Evolutionary conservation across 768 basidiomycete species (phyloP).

Genomic region (Suillus hirtellus): DNA sequence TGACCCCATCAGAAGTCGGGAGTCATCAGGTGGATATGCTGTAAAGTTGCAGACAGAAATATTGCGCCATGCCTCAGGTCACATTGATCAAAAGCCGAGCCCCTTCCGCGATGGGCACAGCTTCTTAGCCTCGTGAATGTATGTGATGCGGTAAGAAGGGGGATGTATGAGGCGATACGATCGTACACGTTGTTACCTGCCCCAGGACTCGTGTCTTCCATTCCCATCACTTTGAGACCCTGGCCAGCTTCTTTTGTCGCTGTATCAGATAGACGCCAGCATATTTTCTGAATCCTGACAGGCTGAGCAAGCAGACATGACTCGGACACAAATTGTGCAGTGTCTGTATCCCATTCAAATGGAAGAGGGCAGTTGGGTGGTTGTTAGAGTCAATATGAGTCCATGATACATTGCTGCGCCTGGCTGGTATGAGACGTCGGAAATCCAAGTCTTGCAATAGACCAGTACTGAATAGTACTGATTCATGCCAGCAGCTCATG

Average conservation of each 20-base stretch:
- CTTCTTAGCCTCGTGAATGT: not conserved
- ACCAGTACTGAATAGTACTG: no score
- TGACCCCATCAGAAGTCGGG: conserved; percentile 1
- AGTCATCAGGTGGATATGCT: not conserved
- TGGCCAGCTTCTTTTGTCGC: not conserved
- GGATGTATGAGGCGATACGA: not conserved
- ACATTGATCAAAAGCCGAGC: not conserved
- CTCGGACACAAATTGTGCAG: no score
- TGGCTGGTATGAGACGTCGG: not conserved
- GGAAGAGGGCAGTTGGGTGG: no score
- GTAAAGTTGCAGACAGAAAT: not conserved
- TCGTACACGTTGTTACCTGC: conserved; percentile 9
- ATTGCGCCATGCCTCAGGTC: not conserved
- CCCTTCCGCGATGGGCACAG: not conserved
- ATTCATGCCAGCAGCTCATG: no score
- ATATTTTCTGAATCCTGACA: not conserved
- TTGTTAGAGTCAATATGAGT: not conserved
- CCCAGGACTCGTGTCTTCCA: not conserved
- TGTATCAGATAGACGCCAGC: not conserved
- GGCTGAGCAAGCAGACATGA: not conserved
- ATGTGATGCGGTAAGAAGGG: not conserved
- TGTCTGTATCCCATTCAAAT: not conserved
- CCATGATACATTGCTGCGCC: not conserved
- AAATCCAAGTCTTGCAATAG: not conserved
- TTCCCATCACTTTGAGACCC: not conserved